Evolutionary conservation across 2,329 filamentous ascomycete genomes (phyloP), one percentile per base, ranked within the genome.

Genomic region (Gnomoniopsis sp.): DNA sequence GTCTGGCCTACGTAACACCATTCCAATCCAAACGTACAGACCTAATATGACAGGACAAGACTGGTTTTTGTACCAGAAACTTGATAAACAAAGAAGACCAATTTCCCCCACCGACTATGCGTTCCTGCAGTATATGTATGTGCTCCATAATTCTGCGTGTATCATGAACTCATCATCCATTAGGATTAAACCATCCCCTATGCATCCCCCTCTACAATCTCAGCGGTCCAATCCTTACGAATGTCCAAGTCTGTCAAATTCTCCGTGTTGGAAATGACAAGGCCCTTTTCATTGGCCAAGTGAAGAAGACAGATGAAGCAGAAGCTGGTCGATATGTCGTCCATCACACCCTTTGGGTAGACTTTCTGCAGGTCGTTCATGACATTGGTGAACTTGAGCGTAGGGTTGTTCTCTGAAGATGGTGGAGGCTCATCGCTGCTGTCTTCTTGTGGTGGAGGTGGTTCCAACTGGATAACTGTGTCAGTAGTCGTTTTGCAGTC

Each of bases 251-350:
- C 85, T 54, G 76, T 77, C 57, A 88, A 73, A 50, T 80, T 83
- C 46, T 78, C 75, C 12, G 81, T 81, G 66, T 85, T 85, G 64
- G 89, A 83, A 62, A 97, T 89, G 23, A 89, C 80, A 43, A 97
- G 78, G 0, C 93, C 93, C 76, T 96, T 93, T 70, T 97, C 93
- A 74, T 97, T 97, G 60, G 93, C 93, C 67, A 97, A 72, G 74
- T 97, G 93, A 64, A 97, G 77, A 59, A 96, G 76, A 67, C 90
- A 96, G 69, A 99, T 99, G 75, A 98, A 99, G 72, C 95, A 96
- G 74, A 78, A 88, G 63, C 84, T 96, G 0, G 95, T 99, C 38
- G 92, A 96, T 68, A 99, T 98, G 73, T 99, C 95, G 61, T 89
- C 87, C 86, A 99, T 90, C 61, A 87, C 85, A 65, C 90, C 82